A percentile compares a stretch with the other conserved stretches of the same genome.
Evolutionary conservation across 2,329 filamentous ascomycete species (phyloP).

Genomic region (Aspergillus vadensis): DNA sequence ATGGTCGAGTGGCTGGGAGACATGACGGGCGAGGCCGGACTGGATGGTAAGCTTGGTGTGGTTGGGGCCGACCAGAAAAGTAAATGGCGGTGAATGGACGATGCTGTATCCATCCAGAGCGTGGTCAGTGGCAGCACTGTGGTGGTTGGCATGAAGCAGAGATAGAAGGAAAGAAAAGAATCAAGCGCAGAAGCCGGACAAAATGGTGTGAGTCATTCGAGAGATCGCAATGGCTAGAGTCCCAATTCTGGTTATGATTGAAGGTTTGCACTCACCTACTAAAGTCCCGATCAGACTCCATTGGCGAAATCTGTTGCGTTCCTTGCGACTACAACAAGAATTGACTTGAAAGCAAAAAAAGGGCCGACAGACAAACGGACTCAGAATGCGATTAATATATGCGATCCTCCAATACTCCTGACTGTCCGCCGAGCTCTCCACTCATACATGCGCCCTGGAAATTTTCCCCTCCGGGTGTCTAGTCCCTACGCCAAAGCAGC

Average conservation of each 20-base stretch:
- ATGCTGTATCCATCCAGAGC: constrained; percentile 37
- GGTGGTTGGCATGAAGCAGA: constrained; percentile 15
- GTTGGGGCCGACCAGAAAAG: constrained; percentile 49
- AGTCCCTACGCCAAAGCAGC: constrained; percentile 14
- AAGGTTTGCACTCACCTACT: constrained; percentile 14
- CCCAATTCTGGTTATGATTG: background rate
- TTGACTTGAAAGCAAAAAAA: background rate
- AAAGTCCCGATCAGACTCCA: constrained; percentile 19
- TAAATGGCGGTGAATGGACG: constrained; percentile 47
- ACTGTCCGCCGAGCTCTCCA: background rate
- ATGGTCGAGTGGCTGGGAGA: constrained; percentile 47
- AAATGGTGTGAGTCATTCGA: constrained; percentile 5
- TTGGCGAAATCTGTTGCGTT: constrained; percentile 7
- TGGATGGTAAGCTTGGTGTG: constrained; percentile 52
- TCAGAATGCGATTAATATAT: background rate
- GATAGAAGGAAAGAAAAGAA: background rate
- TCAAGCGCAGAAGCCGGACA: background rate
- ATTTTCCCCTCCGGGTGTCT: background rate
- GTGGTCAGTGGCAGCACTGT: constrained; percentile 24
- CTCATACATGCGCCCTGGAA: background rate
- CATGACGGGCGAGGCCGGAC: constrained; percentile 46
- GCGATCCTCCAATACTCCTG: background rate
- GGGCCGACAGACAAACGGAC: background rate
- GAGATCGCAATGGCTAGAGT: background rate
- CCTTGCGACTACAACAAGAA: background rate